These are phyloP conservation scores for Mucor saturninus DNA, from an alignment of 371 early-diverging fungal species.

Conservation along the genomic window DNA sequence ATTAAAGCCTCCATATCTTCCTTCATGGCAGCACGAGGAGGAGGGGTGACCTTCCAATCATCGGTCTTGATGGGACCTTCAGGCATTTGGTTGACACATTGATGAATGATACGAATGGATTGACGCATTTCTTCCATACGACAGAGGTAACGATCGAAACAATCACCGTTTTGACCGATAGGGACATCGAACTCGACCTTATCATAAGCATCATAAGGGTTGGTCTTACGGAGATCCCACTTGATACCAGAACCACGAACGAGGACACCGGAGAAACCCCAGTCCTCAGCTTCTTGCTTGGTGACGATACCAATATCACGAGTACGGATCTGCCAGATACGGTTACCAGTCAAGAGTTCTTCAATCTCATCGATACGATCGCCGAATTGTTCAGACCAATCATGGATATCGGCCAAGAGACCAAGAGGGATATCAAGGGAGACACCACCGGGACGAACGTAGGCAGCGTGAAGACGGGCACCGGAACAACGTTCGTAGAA, in stretches of 20 bases:
- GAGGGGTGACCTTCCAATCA: constrained; percentile 94
- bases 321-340: constrained; percentile 94
- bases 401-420: constrained; percentile 92
- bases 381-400: constrained; percentile 89
- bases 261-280: constrained; percentile 95
- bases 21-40: constrained; percentile 95
- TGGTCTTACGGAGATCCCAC: constrained; percentile 95
- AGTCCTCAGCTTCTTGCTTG: constrained; percentile 86
- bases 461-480: constrained; percentile 97
- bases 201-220: constrained; percentile 96
- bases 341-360: constrained; percentile 90
- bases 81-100: constrained; percentile 96
- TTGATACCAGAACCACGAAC: constrained; percentile 91
- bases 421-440: constrained; percentile 92
- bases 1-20: constrained; percentile 98
- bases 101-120: constrained; percentile 91
- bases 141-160: constrained; percentile 94
- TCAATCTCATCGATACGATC: constrained; percentile 94
- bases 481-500: constrained; percentile 98
- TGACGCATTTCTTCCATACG: constrained; percentile 99
- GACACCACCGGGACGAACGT: constrained; percentile 97
- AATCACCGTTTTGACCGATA: constrained; percentile 94
- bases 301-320: constrained; percentile 88
- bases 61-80: constrained; percentile 94
- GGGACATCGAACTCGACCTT: constrained; percentile 96